A percentile compares a stretch with the other conserved stretches of the same genome.
Conservation (phyloP, 2,329 filamentous ascomycete species). For the Neonectria magnoliae region DNA sequence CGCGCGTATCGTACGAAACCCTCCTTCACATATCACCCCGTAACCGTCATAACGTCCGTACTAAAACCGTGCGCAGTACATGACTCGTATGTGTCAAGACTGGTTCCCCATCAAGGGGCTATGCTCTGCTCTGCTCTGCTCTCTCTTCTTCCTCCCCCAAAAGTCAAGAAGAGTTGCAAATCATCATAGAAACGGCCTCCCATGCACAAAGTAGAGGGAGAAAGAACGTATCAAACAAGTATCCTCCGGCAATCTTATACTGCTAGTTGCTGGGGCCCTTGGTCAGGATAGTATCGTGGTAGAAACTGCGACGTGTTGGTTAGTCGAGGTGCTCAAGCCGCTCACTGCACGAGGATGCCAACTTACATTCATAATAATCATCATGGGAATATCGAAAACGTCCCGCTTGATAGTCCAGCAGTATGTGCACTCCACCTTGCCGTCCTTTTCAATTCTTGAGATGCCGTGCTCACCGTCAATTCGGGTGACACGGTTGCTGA, state of each 20-base stretch:
- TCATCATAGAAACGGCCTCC: conserved; percentile 30
- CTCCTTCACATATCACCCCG: conserved; percentile 11
- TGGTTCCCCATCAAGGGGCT: conserved; percentile 24
- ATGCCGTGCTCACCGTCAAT: conserved; percentile 82
- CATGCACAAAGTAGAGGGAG: conserved; percentile 34
- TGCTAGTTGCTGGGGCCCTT: conserved; percentile 65
- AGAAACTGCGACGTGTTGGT: conserved; percentile 58
- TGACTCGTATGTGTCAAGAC: conserved; percentile 18
- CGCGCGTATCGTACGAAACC: conserved; percentile 39
- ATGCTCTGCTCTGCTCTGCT: conserved; percentile 26
- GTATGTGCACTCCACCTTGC: conserved; percentile 93
- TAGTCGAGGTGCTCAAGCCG: conserved; percentile 7
- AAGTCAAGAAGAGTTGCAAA: conserved; percentile 29
- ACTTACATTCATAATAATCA: conserved; percentile 98
- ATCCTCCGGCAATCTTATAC: conserved; percentile 50
- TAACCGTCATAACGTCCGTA: conserved; percentile 8
- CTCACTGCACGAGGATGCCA: neutral
- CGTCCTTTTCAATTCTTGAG: conserved; percentile 83
- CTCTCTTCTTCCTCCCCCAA: conserved; percentile 30
- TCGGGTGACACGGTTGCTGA: conserved; percentile 68
- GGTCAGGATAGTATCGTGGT: conserved; percentile 68
- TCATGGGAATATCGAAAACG: conserved; percentile 97
- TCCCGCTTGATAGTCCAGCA: conserved; percentile 98
- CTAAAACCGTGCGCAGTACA: conserved; percentile 21
- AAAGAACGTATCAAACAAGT: conserved; percentile 37